Evolutionary conservation across 345 rosid species (phyloP).

Genomic region (Camelina neglecta): DNA sequence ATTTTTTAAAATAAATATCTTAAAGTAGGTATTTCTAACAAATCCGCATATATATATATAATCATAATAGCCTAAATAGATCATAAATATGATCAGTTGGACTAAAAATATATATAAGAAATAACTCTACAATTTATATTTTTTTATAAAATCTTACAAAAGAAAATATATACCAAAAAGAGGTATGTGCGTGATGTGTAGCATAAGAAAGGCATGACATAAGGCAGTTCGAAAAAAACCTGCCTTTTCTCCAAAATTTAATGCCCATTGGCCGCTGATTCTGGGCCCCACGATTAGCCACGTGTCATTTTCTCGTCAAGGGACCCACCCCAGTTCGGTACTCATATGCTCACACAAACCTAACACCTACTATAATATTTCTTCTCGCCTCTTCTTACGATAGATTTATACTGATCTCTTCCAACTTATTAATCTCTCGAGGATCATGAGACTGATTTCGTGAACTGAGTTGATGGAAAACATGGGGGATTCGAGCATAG

Average conservation of each 20-base stretch:
- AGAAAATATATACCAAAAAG: constrained; percentile 25
- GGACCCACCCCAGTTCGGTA: constrained; percentile 40
- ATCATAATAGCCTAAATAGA: neutral
- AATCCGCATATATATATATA: no score
- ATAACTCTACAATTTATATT: neutral
- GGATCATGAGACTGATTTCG: neutral
- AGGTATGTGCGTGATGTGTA: constrained; percentile 46
- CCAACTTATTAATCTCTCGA: constrained; percentile 9
- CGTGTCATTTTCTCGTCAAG: constrained; percentile 38
- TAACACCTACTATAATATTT: neutral
- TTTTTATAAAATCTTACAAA: neutral
- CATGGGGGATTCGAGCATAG: constrained; percentile 42
- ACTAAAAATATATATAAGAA: neutral
- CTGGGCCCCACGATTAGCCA: constrained; percentile 49
- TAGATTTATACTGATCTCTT: neutral
- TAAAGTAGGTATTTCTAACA: no score
- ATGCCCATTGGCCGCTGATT: constrained; percentile 45
- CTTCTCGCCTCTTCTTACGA: no score
- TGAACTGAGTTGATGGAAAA: constrained; percentile 32
- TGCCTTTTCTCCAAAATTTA: constrained; percentile 44
- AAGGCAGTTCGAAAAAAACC: constrained; percentile 52
- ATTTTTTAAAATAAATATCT: no score
- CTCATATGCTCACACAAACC: constrained; percentile 44
- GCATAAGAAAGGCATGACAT: constrained; percentile 61
- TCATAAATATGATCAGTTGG: neutral